phyloP scores from a whole-genome alignment of 1,139 yeast species.

The Yamadazyma atlantica region DNA sequence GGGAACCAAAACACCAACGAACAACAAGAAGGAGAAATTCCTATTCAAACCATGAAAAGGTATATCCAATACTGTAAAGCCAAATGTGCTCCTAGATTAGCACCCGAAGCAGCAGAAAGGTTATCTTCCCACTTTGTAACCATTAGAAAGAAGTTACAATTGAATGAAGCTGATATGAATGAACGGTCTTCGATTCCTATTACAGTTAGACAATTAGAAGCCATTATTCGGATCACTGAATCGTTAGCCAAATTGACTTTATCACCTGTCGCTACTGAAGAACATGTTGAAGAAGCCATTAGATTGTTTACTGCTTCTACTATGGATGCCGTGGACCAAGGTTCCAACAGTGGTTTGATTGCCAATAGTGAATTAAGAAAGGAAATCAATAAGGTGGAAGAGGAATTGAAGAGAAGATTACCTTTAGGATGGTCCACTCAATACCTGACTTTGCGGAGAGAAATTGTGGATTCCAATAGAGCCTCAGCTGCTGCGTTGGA shows the following conservation, averaged over 20 bases:
- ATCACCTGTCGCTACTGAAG: constrained; percentile 80
- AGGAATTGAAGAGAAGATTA: constrained; percentile 81
- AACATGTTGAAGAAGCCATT: constrained; percentile 94
- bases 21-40: constrained; percentile 80
- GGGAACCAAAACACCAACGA: constrained; percentile 57
- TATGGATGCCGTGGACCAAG: constrained; percentile 95
- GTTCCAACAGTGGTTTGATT: constrained; percentile 47
- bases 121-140: constrained; percentile 93
- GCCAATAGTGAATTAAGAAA: constrained; percentile 56
- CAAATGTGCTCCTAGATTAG: constrained; percentile 89
- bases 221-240: constrained; percentile 94
- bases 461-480: constrained; percentile 73
- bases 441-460: constrained; percentile 77
- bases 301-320: constrained; percentile 94
- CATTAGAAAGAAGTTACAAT: constrained; percentile 80
- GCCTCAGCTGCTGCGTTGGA: constrained; percentile 76
- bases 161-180: constrained; percentile 76
- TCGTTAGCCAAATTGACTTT: constrained; percentile 85
- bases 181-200: constrained; percentile 96
- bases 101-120: constrained; percentile 87
- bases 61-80: constrained; percentile 88
- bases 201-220: constrained; percentile 96
- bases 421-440: constrained; percentile 98
- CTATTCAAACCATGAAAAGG: constrained; percentile 86
- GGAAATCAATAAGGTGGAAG: constrained; percentile 79